Evolutionary conservation across 768 basidiomycete genomes (phyloP).

Genomic region (Hemileccinum impolitum): DNA sequence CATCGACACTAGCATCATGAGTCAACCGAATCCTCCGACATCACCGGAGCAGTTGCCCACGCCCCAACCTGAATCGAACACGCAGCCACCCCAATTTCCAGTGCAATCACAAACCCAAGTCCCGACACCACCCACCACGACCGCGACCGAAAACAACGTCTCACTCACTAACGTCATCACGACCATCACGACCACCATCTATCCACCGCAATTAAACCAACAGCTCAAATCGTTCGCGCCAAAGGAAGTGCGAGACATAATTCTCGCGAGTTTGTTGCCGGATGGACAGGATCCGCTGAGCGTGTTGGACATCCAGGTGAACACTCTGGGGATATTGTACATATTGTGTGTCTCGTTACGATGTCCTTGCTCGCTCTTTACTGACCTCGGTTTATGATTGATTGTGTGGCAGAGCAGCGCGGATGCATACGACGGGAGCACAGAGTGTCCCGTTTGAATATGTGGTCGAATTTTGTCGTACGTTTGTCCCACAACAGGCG

Average conservation of each 20-base stretch:
- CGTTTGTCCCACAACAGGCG: constrained; percentile 62
- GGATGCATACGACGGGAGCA: constrained; percentile 41
- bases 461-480: constrained; percentile 55
- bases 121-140: constrained; percentile 1
- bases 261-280: constrained; percentile 51
- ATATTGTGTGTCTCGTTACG: constrained; percentile 55
- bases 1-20: constrained; percentile 17
- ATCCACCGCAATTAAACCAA: constrained; percentile 37
- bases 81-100: constrained; percentile 14
- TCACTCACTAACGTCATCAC: constrained; percentile 41
- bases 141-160: constrained; percentile 4
- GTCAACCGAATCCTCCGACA: constrained; percentile 23
- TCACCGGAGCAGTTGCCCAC: constrained; percentile 18
- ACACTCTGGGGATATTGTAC: constrained; percentile 66
- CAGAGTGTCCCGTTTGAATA: constrained; percentile 39
- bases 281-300: constrained; percentile 67
- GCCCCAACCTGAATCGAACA: constrained; percentile 13
- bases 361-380: neutral
- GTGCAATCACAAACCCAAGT: constrained; percentile 7
- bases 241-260: constrained; percentile 55
- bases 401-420: constrained; percentile 47
- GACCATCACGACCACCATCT: constrained; percentile 45
- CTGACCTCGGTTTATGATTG: neutral
- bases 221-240: constrained; percentile 45
- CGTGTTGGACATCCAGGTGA: constrained; percentile 49